phyloP scores from a whole-genome alignment of 2,329 filamentous ascomycete species.

The Chaetomium strumarium region DNA sequence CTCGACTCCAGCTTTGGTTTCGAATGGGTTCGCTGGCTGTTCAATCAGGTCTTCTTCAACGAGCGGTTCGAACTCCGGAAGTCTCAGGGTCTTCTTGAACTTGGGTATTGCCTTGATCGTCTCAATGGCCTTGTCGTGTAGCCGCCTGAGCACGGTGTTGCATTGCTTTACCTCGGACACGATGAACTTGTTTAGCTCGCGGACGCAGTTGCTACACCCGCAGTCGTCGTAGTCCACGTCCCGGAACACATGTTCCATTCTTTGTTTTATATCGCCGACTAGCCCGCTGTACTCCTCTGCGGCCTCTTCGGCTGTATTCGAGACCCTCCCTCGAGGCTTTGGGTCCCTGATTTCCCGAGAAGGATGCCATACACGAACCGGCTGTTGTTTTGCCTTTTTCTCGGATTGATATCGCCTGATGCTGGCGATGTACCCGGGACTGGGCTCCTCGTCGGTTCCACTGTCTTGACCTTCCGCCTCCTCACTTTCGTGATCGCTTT shows the following conservation, averaged over 20 bases:
- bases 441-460: too few relatives aligned
- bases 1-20: neutral
- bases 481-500: neutral
- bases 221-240: neutral
- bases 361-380: neutral
- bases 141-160: neutral
- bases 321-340: neutral
- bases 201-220: neutral
- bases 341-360: neutral
- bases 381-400: neutral
- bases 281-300: neutral
- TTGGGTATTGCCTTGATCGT: neutral
- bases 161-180: too few relatives aligned
- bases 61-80: neutral
- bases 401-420: neutral
- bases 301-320: neutral
- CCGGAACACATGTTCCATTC: neutral
- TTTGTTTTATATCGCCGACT: neutral
- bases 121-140: neutral
- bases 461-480: neutral
- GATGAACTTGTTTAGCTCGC: neutral
- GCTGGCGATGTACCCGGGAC: neutral
- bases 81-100: neutral
- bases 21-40: neutral
- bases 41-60: neutral